Conservation (phyloP, 371 early-diverging fungal species). For the Mortierella sp. region DNA sequence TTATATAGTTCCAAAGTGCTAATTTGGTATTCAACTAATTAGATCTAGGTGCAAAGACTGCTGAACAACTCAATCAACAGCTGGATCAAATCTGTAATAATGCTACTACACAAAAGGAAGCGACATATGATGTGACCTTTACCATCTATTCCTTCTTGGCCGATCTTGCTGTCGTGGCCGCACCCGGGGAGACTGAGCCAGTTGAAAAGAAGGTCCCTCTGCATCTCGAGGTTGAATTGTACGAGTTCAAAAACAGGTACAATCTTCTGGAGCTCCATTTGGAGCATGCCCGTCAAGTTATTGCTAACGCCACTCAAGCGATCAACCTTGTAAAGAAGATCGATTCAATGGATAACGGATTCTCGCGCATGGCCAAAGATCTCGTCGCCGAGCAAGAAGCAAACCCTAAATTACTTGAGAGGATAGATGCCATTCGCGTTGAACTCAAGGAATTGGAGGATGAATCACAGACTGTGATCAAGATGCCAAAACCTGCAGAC, state of each 20-base stretch:
- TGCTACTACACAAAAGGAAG: slow-evolving; percentile 41
- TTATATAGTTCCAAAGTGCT: not conserved
- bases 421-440: slow-evolving; percentile 29
- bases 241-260: slow-evolving; percentile 48
- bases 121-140: slow-evolving; percentile 40
- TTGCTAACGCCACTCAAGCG: slow-evolving; percentile 11
- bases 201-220: slow-evolving; percentile 30
- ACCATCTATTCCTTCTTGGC: slow-evolving; percentile 41
- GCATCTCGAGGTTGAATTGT: slow-evolving; percentile 51
- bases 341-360: slow-evolving; percentile 51
- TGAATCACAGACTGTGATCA: slow-evolving; percentile 7
- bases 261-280: slow-evolving; percentile 34
- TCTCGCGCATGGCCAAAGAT: slow-evolving; percentile 40
- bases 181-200: slow-evolving; percentile 22
- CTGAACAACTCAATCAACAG: slow-evolving; percentile 34
- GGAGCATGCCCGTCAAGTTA: slow-evolving; percentile 18
- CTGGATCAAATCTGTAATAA: slow-evolving; percentile 23
- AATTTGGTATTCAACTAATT: not conserved
- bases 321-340: slow-evolving; percentile 25
- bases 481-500: slow-evolving; percentile 41
- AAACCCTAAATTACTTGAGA: slow-evolving; percentile 26
- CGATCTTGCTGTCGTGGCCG: slow-evolving; percentile 31
- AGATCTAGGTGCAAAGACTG: slow-evolving; percentile 31
- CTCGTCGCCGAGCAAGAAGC: slow-evolving; percentile 47
- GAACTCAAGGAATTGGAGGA: slow-evolving; percentile 34